Conservation (phyloP, 108 stramenopile species). For the Conticribra guillardii region DNA sequence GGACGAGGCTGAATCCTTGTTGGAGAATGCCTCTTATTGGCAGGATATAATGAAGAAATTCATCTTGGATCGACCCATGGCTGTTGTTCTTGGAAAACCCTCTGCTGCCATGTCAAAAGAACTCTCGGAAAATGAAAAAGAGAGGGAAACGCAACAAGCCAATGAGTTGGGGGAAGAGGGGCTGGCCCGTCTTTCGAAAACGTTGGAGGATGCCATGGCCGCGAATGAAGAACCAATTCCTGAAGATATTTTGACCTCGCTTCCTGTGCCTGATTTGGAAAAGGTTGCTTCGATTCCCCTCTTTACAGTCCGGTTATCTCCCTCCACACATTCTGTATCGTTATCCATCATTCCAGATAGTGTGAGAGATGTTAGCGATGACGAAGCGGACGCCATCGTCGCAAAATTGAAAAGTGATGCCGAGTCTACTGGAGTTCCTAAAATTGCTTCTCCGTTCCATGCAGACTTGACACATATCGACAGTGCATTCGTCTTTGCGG, state of each 20-base stretch:
- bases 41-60: conserved; percentile 33
- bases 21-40: conserved; percentile 40
- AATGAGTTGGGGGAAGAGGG: conserved; percentile 40
- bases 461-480: conserved; percentile 52
- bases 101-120: conserved; percentile 35
- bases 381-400: conserved; percentile 17
- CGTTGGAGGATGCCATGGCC: conserved; percentile 32
- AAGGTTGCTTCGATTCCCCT: conserved; percentile 50
- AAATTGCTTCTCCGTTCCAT: conserved; percentile 32
- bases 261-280: conserved; percentile 47
- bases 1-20: conserved; percentile 40
- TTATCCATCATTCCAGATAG: conserved; percentile 41
- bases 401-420: conserved; percentile 32
- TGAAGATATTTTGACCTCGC: conserved; percentile 40
- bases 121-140: conserved; percentile 35
- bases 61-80: conserved; percentile 50
- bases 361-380: conserved; percentile 23
- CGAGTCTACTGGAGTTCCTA: background rate
- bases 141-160: conserved; percentile 38
- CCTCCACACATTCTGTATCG: conserved; percentile 5
- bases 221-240: conserved; percentile 47
- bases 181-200: conserved; percentile 19
- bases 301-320: conserved; percentile 39
- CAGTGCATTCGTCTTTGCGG: conserved; percentile 50
- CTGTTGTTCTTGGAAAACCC: conserved; percentile 52